Evolutionary conservation across 345 rosid genomes (phyloP).

Genomic region (Litchi chinensis): DNA sequence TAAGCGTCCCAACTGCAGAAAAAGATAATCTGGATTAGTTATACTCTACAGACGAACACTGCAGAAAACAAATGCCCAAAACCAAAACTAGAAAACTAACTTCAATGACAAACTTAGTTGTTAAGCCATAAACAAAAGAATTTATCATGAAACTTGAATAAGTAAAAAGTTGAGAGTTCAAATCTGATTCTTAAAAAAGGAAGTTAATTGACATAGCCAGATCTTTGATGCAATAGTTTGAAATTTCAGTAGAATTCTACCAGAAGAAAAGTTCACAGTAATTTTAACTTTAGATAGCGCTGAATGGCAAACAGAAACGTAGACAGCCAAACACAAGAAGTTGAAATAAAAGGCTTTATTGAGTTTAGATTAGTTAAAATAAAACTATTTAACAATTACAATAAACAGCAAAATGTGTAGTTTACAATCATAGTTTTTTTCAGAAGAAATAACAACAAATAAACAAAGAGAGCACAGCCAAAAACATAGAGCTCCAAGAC

Average conservation of each 20-base stretch:
- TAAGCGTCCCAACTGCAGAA: constrained; percentile 78
- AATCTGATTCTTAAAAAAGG: neutral
- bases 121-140: neutral
- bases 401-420: neutral
- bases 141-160: neutral
- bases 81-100: neutral
- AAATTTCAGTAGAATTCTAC: neutral
- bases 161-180: neutral
- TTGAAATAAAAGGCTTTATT: neutral
- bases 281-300: neutral
- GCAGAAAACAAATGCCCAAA: constrained; percentile 10
- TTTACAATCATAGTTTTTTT: too few relatives aligned
- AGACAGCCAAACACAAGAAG: neutral
- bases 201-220: neutral
- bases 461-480: neutral
- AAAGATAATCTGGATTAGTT: constrained; percentile 25
- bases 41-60: constrained; percentile 17
- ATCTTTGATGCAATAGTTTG: too few relatives aligned
- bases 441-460: neutral
- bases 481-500: neutral
- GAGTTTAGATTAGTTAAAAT: neutral
- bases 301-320: neutral
- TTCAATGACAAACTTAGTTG: neutral
- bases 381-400: neutral
- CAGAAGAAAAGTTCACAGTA: neutral